Evolutionary conservation across 106 monocot species (phyloP).

Genomic region (Triglochin maritima): DNA sequence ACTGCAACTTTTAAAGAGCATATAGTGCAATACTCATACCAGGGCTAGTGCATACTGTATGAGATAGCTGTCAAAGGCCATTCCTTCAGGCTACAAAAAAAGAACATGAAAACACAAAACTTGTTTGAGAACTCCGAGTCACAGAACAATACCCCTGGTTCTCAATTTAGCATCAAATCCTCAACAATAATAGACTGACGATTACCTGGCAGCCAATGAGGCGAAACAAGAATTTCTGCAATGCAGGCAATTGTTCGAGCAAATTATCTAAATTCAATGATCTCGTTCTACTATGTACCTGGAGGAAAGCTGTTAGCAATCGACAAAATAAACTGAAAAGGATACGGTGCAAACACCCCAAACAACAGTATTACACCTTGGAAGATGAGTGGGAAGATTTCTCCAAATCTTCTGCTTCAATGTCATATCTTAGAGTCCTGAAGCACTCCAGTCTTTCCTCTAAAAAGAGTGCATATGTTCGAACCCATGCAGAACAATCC

Average conservation of each 20-base stretch:
- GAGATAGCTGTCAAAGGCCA: constrained; percentile 8
- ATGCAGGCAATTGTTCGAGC: constrained; percentile 14
- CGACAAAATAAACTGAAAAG: background rate
- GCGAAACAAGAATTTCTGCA: constrained; percentile 10
- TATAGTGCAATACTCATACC: background rate
- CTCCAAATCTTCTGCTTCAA: constrained; percentile 69
- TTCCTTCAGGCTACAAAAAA: constrained; percentile 15
- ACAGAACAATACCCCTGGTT: background rate
- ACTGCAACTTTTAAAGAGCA: background rate
- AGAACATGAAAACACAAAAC: background rate
- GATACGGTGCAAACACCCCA: background rate
- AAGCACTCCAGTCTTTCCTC: constrained; percentile 98
- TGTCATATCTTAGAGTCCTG: constrained; percentile 81
- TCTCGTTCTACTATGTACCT: constrained; percentile 12
- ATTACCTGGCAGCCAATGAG: constrained; percentile 10
- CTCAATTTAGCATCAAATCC: background rate
- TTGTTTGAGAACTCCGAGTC: background rate
- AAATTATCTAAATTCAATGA: constrained; percentile 1
- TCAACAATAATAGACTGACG: background rate
- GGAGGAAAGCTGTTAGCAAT: background rate
- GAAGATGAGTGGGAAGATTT: constrained; percentile 42
- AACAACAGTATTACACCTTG: constrained; percentile 31
- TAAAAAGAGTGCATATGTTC: constrained; percentile 84
- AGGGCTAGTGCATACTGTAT: constrained; percentile 13
- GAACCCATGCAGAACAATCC: constrained; percentile 99